Evolutionary conservation across 2,329 filamentous ascomycete species (phyloP).

Genomic region (Exophiala spinifera): DNA sequence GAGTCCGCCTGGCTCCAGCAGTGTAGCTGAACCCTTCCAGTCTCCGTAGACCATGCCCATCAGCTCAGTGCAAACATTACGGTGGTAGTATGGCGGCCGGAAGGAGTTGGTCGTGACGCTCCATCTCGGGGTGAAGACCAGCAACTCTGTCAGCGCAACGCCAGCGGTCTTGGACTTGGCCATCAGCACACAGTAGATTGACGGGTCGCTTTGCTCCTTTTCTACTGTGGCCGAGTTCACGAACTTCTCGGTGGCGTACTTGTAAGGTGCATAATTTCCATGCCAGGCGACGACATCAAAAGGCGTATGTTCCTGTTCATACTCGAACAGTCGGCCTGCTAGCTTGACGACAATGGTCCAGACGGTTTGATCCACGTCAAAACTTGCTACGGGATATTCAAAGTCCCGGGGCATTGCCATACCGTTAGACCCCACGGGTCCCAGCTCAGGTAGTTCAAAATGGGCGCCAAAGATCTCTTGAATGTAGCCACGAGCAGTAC

Average conservation of each 20-base stretch:
- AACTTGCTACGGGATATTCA: constrained; percentile 57
- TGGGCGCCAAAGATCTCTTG: constrained; percentile 64
- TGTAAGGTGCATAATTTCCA: constrained; percentile 55
- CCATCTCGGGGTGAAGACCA: constrained; percentile 41
- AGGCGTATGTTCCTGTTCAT: constrained; percentile 61
- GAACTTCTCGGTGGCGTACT: constrained; percentile 42
- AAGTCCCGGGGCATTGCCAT: constrained; percentile 66
- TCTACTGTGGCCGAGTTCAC: constrained; percentile 40
- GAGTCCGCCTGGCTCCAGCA: constrained; percentile 9
- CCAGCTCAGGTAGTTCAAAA: constrained; percentile 64
- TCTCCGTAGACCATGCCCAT: constrained; percentile 34
- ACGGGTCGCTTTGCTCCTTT: constrained; percentile 41
- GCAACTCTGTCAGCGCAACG: constrained; percentile 36
- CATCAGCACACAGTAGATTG: constrained; percentile 37
- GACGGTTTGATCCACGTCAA: constrained; percentile 56
- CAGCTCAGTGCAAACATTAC: constrained; percentile 39
- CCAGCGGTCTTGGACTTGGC: constrained; percentile 29
- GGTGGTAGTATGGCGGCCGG: constrained; percentile 43
- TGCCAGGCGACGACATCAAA: constrained; percentile 72
- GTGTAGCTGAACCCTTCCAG: neutral
- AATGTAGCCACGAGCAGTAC: constrained; percentile 62
- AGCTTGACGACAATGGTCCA: constrained; percentile 50
- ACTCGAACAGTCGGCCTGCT: constrained; percentile 58
- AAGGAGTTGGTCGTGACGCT: constrained; percentile 39
- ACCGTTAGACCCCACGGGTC: constrained; percentile 64